Percentiles rank a stretch among this genome's conserved stretches.
These are phyloP conservation scores for Fusarium kyushuense DNA, from an alignment of 2,329 filamentous ascomycete genomes.

Conservation along the genomic window DNA sequence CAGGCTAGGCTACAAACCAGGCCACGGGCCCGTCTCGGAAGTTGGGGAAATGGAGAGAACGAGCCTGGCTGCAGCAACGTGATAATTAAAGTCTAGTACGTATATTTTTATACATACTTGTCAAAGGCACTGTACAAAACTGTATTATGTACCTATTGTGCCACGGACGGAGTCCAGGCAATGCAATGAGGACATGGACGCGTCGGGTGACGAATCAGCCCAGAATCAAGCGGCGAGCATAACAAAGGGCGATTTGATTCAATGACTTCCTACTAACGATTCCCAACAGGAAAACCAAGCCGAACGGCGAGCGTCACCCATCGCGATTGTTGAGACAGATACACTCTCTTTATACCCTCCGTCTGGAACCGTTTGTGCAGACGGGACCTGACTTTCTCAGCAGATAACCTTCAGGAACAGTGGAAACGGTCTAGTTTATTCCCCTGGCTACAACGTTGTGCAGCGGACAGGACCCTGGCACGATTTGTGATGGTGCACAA, in stretches of 20 bases:
- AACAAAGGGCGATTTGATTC: constrained; percentile 18
- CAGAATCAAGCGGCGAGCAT: constrained; percentile 38
- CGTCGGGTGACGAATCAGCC: constrained; percentile 49
- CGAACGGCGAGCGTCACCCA: constrained; percentile 25
- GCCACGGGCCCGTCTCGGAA: constrained; percentile 39
- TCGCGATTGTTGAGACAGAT: constrained; percentile 17
- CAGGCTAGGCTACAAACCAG: neutral
- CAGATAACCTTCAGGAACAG: constrained; percentile 33
- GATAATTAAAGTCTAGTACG: neutral
- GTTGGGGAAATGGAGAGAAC: constrained; percentile 42
- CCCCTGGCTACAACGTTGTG: constrained; percentile 39
- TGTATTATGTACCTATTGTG: constrained; percentile 35
- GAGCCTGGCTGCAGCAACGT: neutral
- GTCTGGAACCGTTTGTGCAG: constrained; percentile 19
- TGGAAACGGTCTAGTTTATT: constrained; percentile 24
- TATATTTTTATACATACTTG: neutral
- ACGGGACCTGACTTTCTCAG: constrained; percentile 22
- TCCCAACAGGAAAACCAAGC: constrained; percentile 37
- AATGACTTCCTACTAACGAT: constrained; percentile 8
- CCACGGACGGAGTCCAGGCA: constrained; percentile 30
- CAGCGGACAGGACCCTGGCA: constrained; percentile 37
- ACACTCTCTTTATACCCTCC: constrained; percentile 11
- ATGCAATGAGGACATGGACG: constrained; percentile 35
- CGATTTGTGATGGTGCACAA: constrained; percentile 38
- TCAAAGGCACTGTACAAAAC: constrained; percentile 17